Evolutionary conservation across 1,284 basidiomycete genomes (phyloP).

Genomic region (Meripilus lineatus): DNA sequence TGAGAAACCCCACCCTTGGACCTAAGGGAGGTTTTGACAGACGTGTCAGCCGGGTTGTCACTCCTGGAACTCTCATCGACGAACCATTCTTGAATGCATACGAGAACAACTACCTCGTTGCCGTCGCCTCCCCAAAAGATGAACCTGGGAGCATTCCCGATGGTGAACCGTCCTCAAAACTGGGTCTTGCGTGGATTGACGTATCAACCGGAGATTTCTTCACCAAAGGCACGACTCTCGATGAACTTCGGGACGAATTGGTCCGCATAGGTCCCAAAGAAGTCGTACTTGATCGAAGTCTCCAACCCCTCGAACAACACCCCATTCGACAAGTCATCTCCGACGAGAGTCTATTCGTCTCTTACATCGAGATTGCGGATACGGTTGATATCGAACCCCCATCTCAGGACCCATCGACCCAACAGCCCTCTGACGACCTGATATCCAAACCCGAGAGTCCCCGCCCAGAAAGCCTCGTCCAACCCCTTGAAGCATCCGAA

Average conservation of each 20-base stretch:
- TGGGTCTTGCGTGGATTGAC: slow-evolving; percentile 87
- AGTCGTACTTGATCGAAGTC: slow-evolving; percentile 59
- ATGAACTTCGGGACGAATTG: slow-evolving; percentile 76
- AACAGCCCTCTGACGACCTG: slow-evolving; percentile 11
- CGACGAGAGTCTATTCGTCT: slow-evolving; percentile 50
- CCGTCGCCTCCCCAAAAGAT: slow-evolving; percentile 41
- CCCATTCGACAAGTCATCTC: slow-evolving; percentile 41
- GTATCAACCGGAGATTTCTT: slow-evolving; percentile 95
- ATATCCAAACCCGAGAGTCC: slow-evolving; percentile 7
- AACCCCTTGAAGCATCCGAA: slow-evolving; percentile 33
- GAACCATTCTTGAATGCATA: slow-evolving; percentile 81
- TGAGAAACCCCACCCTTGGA: slow-evolving; percentile 36
- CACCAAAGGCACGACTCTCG: slow-evolving; percentile 54
- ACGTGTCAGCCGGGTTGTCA: slow-evolving; percentile 81
- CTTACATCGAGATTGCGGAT: slow-evolving; percentile 31
- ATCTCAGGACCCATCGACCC: no score
- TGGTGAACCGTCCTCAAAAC: neutral
- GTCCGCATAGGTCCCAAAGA: slow-evolving; percentile 80
- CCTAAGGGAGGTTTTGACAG: slow-evolving; percentile 61
- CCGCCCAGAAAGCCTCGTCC: slow-evolving; percentile 1
- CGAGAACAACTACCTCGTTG: slow-evolving; percentile 86
- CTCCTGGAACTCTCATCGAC: slow-evolving; percentile 89
- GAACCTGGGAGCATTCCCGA: neutral
- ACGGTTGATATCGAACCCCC: neutral
- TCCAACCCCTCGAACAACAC: slow-evolving; percentile 37